phyloP scores from a whole-genome alignment of 202 grass and related monocot genomes.

The Brachypodium distachyon region DNA sequence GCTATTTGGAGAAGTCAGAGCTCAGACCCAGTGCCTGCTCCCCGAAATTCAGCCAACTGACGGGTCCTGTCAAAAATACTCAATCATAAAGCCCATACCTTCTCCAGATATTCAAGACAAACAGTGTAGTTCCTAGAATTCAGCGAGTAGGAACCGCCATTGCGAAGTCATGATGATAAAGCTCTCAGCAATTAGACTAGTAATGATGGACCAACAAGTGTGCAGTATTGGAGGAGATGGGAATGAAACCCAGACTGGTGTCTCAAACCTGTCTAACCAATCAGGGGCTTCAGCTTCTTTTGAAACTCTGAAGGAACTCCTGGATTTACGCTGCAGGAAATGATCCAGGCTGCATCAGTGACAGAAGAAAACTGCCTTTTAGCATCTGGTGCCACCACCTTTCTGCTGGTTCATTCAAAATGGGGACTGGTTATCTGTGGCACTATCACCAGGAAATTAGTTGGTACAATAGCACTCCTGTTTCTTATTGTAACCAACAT shows the following conservation, averaged over 20 bases:
- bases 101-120: slow-evolving; percentile 1
- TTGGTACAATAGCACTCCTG: slow-evolving; percentile 43
- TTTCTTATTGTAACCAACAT: slow-evolving; percentile 55
- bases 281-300: not conserved
- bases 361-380: slow-evolving; percentile 49
- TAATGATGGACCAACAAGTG: not conserved
- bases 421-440: slow-evolving; percentile 17
- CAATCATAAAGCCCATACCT: slow-evolving; percentile 7
- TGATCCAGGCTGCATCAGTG: slow-evolving; percentile 36
- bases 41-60: not conserved
- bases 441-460: slow-evolving; percentile 31
- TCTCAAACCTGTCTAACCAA: slow-evolving; percentile 7
- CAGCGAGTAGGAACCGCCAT: not conserved
- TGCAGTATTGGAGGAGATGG: not conserved
- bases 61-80: not conserved
- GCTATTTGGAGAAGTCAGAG: not conserved
- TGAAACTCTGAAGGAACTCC: slow-evolving; percentile 15
- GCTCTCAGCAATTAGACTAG: not conserved
- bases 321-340: slow-evolving; percentile 36
- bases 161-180: not conserved
- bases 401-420: slow-evolving; percentile 43
- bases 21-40: too few species aligned
- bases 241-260: too few species aligned
- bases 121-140: slow-evolving; percentile 18
- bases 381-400: slow-evolving; percentile 24